Base-by-base conservation (phyloP, 805 yeast species). In the Cyberlindnera galapagoensis region DNA sequence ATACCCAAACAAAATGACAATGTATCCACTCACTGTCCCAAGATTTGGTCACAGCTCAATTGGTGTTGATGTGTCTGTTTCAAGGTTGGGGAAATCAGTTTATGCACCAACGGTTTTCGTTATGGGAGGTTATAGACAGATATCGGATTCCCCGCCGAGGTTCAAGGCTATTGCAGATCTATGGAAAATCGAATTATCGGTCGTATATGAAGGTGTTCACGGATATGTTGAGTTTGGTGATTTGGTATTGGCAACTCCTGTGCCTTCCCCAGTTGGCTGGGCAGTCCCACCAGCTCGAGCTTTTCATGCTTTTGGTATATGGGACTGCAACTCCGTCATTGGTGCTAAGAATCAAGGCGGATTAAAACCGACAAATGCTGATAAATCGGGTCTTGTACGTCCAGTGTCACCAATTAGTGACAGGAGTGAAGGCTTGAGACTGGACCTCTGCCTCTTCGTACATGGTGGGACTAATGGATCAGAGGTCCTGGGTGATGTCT, bases 121-220 rank as follows among this genome's bases (percentile, higher is more conserved):
- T 5, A 63, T 68, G 61, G 77, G 77, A 14, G 77, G 79, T 1
- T 72, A 65, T 46, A 53, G 54, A 28, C 52, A 57, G 26, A 45
- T 52, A 1, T 49, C 43, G 16, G 54, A 54, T 24, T 38, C 42
- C 13, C 39, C 40, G 5, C 28, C 30, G 8, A 40, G 30, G 12
- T 62, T 54, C 32, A 57, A 57, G 30, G 57, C 66, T 2, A 49
- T 63, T 39, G 48, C 56, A 21, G 71, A 64, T 43, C 36, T 64
- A 27, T 65, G 71, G 71, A 59, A 52, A 32, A 49, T 65, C 7
- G 67, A 64, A 28, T 38, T 65, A 5, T 52, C 60, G 2, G 52
- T 68, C 23, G 39, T 50, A 25, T 47, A 61, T 46, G 40, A 56
- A 21, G 65, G 59, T 27, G 59, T 56, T 24, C 50, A 57, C 9